Conservation (phyloP, 1,139 yeast species). For the Meyerozyma smithsonii region DNA sequence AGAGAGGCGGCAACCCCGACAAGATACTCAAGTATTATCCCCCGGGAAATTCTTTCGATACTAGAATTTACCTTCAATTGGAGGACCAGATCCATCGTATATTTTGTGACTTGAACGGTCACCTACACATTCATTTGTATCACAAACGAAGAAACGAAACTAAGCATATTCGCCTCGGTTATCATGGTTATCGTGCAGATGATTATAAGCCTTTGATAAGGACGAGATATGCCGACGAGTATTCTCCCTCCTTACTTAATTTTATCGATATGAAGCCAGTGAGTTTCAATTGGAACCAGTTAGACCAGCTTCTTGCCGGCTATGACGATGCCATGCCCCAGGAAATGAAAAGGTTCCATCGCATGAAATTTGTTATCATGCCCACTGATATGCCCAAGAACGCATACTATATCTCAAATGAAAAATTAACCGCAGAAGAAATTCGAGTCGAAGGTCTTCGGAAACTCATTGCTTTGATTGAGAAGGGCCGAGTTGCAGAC, state of each 20-base stretch:
- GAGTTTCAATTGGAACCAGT: conserved; percentile 80
- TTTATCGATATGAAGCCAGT: conserved; percentile 50
- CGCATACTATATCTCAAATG: conserved; percentile 49
- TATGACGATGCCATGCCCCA: conserved; percentile 66
- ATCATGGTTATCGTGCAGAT: conserved; percentile 12
- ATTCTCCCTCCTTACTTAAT: conserved; percentile 55
- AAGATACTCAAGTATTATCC: conserved; percentile 41
- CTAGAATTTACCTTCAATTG: conserved; percentile 66
- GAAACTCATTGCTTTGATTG: conserved; percentile 61
- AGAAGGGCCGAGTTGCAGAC: conserved; percentile 48
- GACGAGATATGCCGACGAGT: conserved; percentile 72
- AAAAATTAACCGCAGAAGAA: conserved; percentile 73
- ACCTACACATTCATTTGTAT: conserved; percentile 75
- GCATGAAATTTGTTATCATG: conserved; percentile 76
- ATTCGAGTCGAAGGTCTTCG: conserved; percentile 82
- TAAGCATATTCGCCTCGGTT: conserved; percentile 20
- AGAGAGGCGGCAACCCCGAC: conserved; percentile 52
- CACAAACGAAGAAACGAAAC: conserved; percentile 23
- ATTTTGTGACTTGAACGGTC: conserved; percentile 62
- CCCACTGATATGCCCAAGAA: conserved; percentile 70
- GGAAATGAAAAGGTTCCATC: conserved; percentile 53
- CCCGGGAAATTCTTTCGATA: conserved; percentile 36
- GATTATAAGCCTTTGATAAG: conserved; percentile 56
- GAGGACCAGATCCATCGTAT: conserved; percentile 85
- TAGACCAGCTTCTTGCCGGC: conserved; percentile 89